Evolutionary conservation across 495 filamentous ascomycete species (phyloP), one percentile per base, ranked within the genome.

Genomic region (Hyaloscypha bicolor): DNA sequence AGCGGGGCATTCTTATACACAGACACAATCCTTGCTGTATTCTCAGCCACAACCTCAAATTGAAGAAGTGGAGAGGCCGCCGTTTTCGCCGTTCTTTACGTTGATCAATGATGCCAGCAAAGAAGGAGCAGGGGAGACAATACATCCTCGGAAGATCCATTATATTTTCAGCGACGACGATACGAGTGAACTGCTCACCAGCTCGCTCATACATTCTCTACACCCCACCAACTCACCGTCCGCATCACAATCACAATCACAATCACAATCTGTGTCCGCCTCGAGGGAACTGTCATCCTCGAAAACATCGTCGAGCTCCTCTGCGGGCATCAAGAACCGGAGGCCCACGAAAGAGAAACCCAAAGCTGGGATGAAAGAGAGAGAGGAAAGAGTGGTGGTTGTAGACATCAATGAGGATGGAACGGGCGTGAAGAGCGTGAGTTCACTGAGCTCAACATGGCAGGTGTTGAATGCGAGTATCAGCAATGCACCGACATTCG

Each of bases 101-200:
- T 79, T 92, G 48, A 78, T 92, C 68, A 79, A 85, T 65, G 86
- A 88, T 73, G 70, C 80, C 19, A 78, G 76, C 21, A 80, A 77
- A 16, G 79, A 79, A 32, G 83, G 84, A 22, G 31, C 33, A 33
- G 55, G 37, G 21, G 35, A 42, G 12, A 83, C 82, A 9, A 80
- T 92, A 77, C 83, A 94, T 77, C 94, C 96, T 68, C 87, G 88
- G 25, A 87, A 83, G 51, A 88, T 97, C 3, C 93, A 94, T 82
- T 98, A 98, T 79, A 86, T 97, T 67, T 98, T 96, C 79, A 85
- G 83, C 69, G 90, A 94, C 73, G 93, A 96, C 77, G 86, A 88
- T 65, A 80, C 82, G 11, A 83, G 86, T 73, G 89, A 91, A 11
- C 79, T 89, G 55, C 76, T 92, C 35, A 90, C 89, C 8, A 51